Evolutionary conservation across 371 early-diverging fungal genomes (phyloP).

Genomic region (Fennellomyces sp.): DNA sequence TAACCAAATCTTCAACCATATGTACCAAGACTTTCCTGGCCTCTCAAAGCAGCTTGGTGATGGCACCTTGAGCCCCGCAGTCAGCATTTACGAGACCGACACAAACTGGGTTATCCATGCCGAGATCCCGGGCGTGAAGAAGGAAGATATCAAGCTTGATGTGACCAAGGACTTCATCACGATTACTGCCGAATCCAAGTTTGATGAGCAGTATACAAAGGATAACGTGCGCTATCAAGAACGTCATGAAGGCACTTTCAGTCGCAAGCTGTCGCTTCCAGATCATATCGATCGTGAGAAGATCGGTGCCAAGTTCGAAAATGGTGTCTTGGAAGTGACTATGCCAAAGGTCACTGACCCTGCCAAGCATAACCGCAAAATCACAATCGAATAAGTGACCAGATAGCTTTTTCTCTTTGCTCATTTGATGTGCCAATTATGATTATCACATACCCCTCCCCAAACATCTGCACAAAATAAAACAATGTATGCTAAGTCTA

Average conservation of each 20-base stretch:
- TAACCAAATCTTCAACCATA: slow-evolving; percentile 32
- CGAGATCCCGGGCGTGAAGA: slow-evolving; percentile 28
- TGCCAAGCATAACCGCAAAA: slow-evolving; percentile 6
- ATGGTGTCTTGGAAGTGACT: slow-evolving; percentile 57
- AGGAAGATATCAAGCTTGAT: slow-evolving; percentile 33
- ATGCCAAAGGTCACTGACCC: slow-evolving; percentile 44
- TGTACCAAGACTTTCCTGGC: slow-evolving; percentile 14
- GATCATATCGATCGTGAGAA: slow-evolving; percentile 43
- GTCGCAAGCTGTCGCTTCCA: slow-evolving; percentile 55
- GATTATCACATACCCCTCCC: no score
- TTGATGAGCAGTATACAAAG: slow-evolving; percentile 5
- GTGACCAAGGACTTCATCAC: slow-evolving; percentile 14
- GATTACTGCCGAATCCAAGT: slow-evolving; percentile 17
- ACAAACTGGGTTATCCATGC: slow-evolving; percentile 20
- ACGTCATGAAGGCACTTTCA: slow-evolving; percentile 55
- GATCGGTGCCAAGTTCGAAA: slow-evolving; percentile 54
- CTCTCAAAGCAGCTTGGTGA: no score
- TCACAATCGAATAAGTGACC: slow-evolving; percentile 7
- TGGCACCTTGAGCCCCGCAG: slow-evolving; percentile 8
- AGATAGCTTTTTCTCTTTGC: background rate
- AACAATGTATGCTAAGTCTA: background rate
- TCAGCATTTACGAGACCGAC: slow-evolving; percentile 29
- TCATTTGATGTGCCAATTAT: no score
- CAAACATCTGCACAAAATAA: background rate
- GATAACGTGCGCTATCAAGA: slow-evolving; percentile 43